phyloP scores from a whole-genome alignment of 495 filamentous ascomycete genomes.

The Tuber aestivum region DNA sequence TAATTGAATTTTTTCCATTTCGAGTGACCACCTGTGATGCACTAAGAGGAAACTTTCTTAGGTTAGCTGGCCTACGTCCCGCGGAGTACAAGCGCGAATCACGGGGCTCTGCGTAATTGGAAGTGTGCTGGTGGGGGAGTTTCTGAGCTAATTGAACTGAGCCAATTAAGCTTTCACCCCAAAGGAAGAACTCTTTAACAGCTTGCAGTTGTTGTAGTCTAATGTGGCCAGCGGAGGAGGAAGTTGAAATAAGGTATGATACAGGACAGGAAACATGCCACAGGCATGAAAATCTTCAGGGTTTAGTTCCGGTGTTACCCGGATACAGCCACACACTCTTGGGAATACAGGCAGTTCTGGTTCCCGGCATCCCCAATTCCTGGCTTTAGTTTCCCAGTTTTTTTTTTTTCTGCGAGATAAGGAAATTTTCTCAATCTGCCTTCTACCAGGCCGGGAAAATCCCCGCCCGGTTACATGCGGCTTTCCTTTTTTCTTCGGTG shows the following conservation, averaged over 20 bases:
- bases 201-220: neutral
- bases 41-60: neutral
- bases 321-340: neutral
- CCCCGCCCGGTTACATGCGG: neutral
- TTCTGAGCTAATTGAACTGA: neutral
- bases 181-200: neutral
- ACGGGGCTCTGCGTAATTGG: neutral
- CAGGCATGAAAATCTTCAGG: neutral
- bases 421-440: neutral
- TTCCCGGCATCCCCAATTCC: neutral
- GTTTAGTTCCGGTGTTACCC: neutral
- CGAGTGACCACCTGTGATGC: neutral
- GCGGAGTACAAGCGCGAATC: neutral
- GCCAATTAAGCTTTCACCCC: neutral
- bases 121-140: neutral
- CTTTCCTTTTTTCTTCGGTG: neutral
- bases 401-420: neutral
- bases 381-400: neutral
- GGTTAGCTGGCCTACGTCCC: neutral
- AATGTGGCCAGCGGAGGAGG: neutral
- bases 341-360: neutral
- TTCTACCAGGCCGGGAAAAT: neutral
- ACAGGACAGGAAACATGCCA: neutral
- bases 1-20: too few relatives aligned
- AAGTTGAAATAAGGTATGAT: neutral